phyloP scores from a whole-genome alignment of 345 rosid genomes.

The Citrus trifoliata region DNA sequence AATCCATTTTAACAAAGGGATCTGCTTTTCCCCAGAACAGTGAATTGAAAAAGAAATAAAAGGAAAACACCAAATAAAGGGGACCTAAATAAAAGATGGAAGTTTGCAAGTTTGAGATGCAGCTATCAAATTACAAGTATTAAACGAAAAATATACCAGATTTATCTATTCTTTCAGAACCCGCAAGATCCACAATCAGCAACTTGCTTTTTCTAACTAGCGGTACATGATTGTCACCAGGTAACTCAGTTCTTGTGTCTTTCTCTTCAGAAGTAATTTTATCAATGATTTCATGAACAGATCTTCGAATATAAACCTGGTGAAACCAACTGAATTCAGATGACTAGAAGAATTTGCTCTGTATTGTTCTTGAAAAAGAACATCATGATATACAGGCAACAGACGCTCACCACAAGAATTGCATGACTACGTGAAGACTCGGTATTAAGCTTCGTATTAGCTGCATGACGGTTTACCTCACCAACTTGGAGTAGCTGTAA shows the following conservation, averaged over 20 bases:
- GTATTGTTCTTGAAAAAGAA: not conserved
- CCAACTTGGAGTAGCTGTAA: constrained; percentile 75
- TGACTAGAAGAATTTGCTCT: not conserved
- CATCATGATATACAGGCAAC: not conserved
- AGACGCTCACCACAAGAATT: constrained; percentile 65
- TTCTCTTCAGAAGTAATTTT: constrained; percentile 29
- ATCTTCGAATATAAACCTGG: constrained; percentile 67
- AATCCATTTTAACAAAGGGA: not conserved
- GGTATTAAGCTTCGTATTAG: constrained; percentile 86
- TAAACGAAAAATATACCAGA: constrained; percentile 51
- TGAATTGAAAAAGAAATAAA: not conserved
- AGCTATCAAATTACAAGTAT: constrained; percentile 1
- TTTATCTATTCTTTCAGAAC: constrained; percentile 93
- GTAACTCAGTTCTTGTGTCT: constrained; percentile 29
- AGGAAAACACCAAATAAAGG: not conserved
- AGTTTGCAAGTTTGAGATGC: not conserved
- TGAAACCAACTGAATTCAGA: constrained; percentile 18
- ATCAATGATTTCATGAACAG: constrained; percentile 42
- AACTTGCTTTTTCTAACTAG: constrained; percentile 84
- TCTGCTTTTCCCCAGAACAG: not conserved
- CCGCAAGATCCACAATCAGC: constrained; percentile 94
- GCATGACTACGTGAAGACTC: constrained; percentile 99
- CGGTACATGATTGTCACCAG: constrained; percentile 43
- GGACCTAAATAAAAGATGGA: not conserved
- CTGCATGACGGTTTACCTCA: constrained; percentile 81